Evolutionary conservation across 495 filamentous ascomycete species (phyloP).

Genomic region (Penicillium chermesinum): DNA sequence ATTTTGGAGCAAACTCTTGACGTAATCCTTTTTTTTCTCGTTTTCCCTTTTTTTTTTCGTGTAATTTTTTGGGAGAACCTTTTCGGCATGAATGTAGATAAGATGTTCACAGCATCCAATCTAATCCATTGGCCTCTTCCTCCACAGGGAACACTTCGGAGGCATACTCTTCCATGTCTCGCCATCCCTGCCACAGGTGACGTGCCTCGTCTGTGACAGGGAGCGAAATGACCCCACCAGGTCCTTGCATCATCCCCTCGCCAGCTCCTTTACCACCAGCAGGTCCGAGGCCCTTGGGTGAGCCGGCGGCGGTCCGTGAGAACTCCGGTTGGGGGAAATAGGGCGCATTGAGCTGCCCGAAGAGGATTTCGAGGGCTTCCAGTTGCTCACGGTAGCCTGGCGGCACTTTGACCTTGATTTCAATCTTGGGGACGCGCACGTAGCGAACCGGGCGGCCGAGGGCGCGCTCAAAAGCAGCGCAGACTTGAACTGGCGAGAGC

Average conservation of each 20-base stretch:
- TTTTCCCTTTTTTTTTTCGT: background rate
- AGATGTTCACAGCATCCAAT: constrained; percentile 68
- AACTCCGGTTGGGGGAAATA: constrained; percentile 58
- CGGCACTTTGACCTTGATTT: constrained; percentile 81
- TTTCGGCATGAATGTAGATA: constrained; percentile 1
- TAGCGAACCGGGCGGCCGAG: constrained; percentile 74
- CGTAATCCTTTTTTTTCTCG: background rate
- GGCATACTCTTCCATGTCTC: constrained; percentile 93
- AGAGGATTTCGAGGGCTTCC: constrained; percentile 59
- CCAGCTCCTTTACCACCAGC: constrained; percentile 59
- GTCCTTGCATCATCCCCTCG: constrained; percentile 51
- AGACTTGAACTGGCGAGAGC: constrained; percentile 77
- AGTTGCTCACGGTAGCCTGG: constrained; percentile 87
- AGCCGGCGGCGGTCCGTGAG: constrained; percentile 41
- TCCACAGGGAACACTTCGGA: constrained; percentile 92
- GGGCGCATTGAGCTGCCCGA: constrained; percentile 56
- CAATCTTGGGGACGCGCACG: constrained; percentile 63
- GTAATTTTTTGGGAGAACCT: too few relatives aligned
- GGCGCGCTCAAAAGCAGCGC: constrained; percentile 71
- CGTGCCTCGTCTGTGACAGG: constrained; percentile 66
- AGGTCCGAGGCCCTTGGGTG: constrained; percentile 50
- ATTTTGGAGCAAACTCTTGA: background rate
- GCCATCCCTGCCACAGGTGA: constrained; percentile 82
- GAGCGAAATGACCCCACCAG: constrained; percentile 47
- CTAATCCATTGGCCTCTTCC: constrained; percentile 85